Conservation (phyloP, 2,329 filamentous ascomycete species). For the Botrytis porri region DNA sequence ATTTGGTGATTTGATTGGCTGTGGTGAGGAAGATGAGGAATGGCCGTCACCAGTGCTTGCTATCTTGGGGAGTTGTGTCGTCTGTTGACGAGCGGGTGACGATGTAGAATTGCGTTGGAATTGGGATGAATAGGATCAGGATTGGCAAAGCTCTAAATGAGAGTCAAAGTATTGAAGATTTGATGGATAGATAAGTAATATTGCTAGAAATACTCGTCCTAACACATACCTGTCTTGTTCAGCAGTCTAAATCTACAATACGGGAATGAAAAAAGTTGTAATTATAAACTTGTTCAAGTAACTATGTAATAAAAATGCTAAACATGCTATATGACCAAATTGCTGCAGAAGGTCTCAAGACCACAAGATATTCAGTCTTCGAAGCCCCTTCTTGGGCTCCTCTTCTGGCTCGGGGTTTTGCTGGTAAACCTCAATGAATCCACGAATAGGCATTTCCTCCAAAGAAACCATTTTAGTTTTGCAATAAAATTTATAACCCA, state of each 20-base stretch:
- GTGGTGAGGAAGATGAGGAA: neutral
- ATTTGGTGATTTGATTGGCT: neutral
- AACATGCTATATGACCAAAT: neutral
- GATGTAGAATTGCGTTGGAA: neutral
- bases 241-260: neutral
- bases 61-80: neutral
- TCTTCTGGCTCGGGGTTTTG: conserved; percentile 40
- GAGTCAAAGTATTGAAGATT: neutral
- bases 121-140: neutral
- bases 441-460: conserved; percentile 40
- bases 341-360: neutral
- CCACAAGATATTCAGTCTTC: conserved; percentile 40
- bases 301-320: neutral
- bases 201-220: neutral
- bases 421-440: conserved; percentile 39
- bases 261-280: neutral
- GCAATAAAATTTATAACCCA: conserved; percentile 54
- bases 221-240: neutral
- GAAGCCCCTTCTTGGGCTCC: conserved; percentile 31
- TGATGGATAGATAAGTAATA: neutral
- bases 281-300: neutral
- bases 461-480: conserved; percentile 44
- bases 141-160: neutral
- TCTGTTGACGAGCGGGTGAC: neutral
- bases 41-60: neutral